Evolutionary conservation across 768 basidiomycete species (phyloP), one percentile per base, ranked within the genome.

Genomic region (Phaeolepiota aurea): DNA sequence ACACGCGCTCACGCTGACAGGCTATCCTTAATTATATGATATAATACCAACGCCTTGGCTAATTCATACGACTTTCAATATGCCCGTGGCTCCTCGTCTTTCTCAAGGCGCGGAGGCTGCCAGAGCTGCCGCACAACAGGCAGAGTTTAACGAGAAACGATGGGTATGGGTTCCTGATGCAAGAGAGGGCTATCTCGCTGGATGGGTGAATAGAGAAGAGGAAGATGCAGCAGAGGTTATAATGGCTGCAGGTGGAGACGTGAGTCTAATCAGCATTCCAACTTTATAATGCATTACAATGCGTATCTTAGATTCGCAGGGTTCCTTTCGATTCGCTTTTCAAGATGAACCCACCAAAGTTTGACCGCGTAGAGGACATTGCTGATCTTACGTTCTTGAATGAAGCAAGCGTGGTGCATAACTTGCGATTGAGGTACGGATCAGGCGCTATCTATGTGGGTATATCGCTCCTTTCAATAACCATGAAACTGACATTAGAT

Each of bases 291-390:
- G 43, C 12, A 32, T 35, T 22, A 39, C 32, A 35, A 25, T 40
- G 1, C 20, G 12, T 32, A 12, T 33, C 1, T n/a, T 36, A 63
- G 59, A 55, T 63, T 48, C 60, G 63, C 35, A 59, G 54, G 49
- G 75, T 94, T 3, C 82, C 86, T 12, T 72, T 91, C 47, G 84
- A 89, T 48, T 76, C 81, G 15, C 62, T 96, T 30, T 87, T 83
- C 54, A 93, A 93, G 69, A 94, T 94, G 92, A 97, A 97, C 54
- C 93, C 93, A 18, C 93, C 93, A 33, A 96, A 97, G 63, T 99
- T 98, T 59, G 93, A 98, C 66, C 78, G 90, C 21, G 93, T 93
- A 3, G 90, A 92, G 49, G 96, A 99, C 59, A 98, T 98, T 48
- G 96, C 96, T 31, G 93, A 98, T 65, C 72, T 99, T 46, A 97